A percentile compares a stretch with the other conserved stretches of the same genome.
These are phyloP conservation scores for Vigna hirtella DNA, from an alignment of 306 rosid genomes.

Conservation along the genomic window DNA sequence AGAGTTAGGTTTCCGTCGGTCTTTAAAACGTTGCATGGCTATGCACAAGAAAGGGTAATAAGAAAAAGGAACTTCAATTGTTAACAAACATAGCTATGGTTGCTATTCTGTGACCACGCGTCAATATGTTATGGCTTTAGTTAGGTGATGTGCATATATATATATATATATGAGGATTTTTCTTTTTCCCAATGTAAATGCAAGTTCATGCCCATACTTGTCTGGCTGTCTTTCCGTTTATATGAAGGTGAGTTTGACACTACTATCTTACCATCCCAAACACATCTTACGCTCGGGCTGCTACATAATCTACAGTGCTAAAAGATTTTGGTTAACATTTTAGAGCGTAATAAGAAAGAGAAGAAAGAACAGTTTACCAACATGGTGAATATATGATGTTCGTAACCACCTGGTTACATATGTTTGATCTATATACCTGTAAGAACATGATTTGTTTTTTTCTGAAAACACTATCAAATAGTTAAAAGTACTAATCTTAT, in stretches of 20 bases:
- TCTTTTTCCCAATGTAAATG: constrained; percentile 30
- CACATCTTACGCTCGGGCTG: neutral
- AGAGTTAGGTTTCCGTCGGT: constrained; percentile 31
- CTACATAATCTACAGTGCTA: neutral
- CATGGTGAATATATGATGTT: neutral
- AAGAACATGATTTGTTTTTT: neutral
- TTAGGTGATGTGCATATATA: neutral
- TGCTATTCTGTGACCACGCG: constrained; percentile 35
- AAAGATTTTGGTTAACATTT: neutral
- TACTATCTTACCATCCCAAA: constrained; percentile 12
- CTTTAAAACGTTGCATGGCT: constrained; percentile 26
- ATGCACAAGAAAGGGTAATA: neutral
- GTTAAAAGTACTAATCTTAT: neutral
- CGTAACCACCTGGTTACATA: neutral
- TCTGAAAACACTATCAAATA: neutral
- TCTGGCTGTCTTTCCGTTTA: constrained; percentile 46
- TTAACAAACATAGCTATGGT: constrained; percentile 28
- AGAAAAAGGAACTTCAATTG: neutral
- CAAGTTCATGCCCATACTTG: constrained; percentile 35
- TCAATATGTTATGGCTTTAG: constrained; percentile 24
- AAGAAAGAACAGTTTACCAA: neutral
- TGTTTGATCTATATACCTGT: neutral
- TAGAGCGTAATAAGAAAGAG: neutral
- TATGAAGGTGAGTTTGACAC: constrained; percentile 36
- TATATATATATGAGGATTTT: neutral